Evolutionary conservation across 768 basidiomycete species (phyloP), one percentile per base, ranked within the genome.

Genomic region (Dendrothele bispora): DNA sequence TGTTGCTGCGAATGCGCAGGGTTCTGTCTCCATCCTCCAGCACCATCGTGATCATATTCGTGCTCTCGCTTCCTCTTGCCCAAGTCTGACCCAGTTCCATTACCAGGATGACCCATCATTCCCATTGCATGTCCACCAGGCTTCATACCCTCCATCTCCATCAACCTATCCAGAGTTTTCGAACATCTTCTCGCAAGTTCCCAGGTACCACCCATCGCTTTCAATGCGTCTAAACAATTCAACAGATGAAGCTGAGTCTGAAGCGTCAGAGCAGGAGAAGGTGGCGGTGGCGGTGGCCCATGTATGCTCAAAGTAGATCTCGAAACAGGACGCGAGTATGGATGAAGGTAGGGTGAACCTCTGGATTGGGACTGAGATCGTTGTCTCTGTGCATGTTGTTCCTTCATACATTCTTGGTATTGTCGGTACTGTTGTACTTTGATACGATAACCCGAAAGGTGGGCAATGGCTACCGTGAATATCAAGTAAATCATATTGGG

Each of bases 151-250:
- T 60, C 62, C 5, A 49, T 54, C 29, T 61, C 59, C 59, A 62
- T 62, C 17, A 62, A 48, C 42, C 42, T 55, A 50, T 65, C 58
- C 12, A 65, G 51, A 18, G 57, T 57, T 29, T 48, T 53, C 52
- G 58, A 60, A 44, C 58, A 63, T 27, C 61, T 49, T 34, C 53
- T 49, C 28, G 62, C 64, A 18, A 65, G 49, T 48, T 59, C 55
- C 64, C 64, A 65, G 15, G 61, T 61, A 2, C 38, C 53, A 8
- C 63, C 60, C 39, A 63, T 58, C 3, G 56, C 52, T 27, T 55
- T 51, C 20, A 65, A 54, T n/a, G 63, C 63, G 26, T 65, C 63
- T 22, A 61, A 48, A 46, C 61, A 65, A 36, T 60, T 61, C 12
- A 63, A 52, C 7, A 65, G 50, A 46, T 63, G 56, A 30, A 63